Evolutionary conservation across 805 yeast species (phyloP), one percentile per base, ranked within the genome.

Genomic region (Starmera amethionina): DNA sequence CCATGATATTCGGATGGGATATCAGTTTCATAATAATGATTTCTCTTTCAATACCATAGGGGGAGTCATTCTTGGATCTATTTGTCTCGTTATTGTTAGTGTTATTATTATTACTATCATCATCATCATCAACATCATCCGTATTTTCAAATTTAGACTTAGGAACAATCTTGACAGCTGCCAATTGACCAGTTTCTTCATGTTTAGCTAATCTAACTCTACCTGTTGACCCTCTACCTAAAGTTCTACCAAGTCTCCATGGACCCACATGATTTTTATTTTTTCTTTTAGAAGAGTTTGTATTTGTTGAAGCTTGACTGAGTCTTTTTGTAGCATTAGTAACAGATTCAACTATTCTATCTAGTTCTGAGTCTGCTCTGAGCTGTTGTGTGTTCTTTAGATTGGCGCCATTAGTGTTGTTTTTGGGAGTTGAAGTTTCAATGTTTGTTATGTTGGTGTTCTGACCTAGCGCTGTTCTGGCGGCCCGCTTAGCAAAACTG

Each of bases 161-260:
- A 28, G 97, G 95, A 11, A 93, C 95, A 46, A 93, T 88, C 61
- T 93, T 93, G 39, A 93, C 95, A 1, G 98, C 98, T 4, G 98
- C 97, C 42, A 87, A 73, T 61, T 87, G 82, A 37, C 93, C 93
- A 1, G 93, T 82, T 40, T 74, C 73, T 34, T 79, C 73, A 58
- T 93, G 94, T 50, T 87, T 82, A 13, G 98, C 97, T 41, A 93
- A 70, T 44, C 96, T 69, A 14, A 93, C 98, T 46, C 97, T 74
- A 19, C 98, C 97, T 1, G 96, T 86, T 12, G 95, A 83, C n/a
- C 98, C 98, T 43, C 94, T 73, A 19, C 98, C 98, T 39, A 93
- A 67, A 2, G 98, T 93, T 49, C 90, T 74, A 27, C 97, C 97
- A 31, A 93, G 67, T 56, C 87, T 84, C 98, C 98, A 93, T 2